These are phyloP conservation scores for Blastobotrys terrestris DNA, from an alignment of 805 yeast species.

Conservation along the genomic window DNA sequence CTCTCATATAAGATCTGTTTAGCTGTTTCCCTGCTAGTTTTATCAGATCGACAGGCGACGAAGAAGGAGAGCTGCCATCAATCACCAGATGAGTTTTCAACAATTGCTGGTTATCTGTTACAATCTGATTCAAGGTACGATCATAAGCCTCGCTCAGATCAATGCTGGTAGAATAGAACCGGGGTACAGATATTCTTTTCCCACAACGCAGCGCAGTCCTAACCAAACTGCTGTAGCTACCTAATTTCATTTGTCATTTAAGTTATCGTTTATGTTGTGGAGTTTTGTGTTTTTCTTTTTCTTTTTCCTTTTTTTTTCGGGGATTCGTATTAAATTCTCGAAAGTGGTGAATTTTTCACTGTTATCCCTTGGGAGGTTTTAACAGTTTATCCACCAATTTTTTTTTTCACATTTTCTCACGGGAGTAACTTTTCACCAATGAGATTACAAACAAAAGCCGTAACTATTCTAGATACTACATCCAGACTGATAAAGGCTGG, in stretches of 20 bases:
- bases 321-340: background rate
- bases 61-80: background rate
- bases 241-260: background rate
- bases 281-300: background rate
- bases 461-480: conserved; percentile 71
- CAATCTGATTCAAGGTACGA: conserved; percentile 12
- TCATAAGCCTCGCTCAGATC: conserved; percentile 16
- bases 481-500: conserved; percentile 70
- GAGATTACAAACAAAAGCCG: conserved; percentile 75
- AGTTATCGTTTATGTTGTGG: background rate
- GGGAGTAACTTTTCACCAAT: conserved; percentile 27
- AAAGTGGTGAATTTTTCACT: background rate
- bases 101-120: conserved; percentile 2
- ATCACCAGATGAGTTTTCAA: background rate
- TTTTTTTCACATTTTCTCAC: background rate
- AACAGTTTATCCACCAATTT: background rate
- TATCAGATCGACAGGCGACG: background rate
- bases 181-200: background rate
- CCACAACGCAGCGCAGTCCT: background rate
- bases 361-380: background rate
- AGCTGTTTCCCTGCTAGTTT: conserved; percentile 2
- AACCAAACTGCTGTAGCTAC: background rate
- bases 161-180: conserved; percentile 5
- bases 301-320: background rate
- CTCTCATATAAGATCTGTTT: conserved; percentile 12